These are phyloP conservation scores for Ceratobasidium sp. DNA, from an alignment of 1,284 basidiomycete species.

Conservation along the genomic window DNA sequence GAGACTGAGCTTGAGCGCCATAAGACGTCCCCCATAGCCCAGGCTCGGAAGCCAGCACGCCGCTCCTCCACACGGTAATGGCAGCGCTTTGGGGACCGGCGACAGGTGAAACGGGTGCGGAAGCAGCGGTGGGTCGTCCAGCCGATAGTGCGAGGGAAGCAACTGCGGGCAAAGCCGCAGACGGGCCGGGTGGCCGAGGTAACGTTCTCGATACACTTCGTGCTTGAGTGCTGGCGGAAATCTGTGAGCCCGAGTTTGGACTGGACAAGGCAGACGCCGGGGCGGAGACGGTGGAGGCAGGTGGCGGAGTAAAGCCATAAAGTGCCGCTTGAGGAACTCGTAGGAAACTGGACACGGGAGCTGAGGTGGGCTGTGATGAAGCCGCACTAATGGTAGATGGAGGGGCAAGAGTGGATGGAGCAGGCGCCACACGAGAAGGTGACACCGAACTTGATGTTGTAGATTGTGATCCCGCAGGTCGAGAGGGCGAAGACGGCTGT, in stretches of 20 bases:
- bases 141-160: slow-evolving; percentile 3
- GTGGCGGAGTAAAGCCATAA: slow-evolving; percentile 4
- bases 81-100: background rate
- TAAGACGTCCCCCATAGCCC: slow-evolving; percentile 1
- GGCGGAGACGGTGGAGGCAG: slow-evolving; percentile 5
- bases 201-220: slow-evolving; percentile 7
- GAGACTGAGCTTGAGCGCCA: background rate
- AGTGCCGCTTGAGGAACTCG: slow-evolving; percentile 20
- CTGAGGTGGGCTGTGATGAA: background rate
- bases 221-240: background rate
- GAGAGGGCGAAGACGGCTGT: background rate
- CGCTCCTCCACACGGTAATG: slow-evolving; percentile 28
- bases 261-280: slow-evolving; percentile 3
- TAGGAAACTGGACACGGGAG: slow-evolving; percentile 1
- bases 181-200: background rate
- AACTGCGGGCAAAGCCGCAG: background rate
- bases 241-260: background rate
- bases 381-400: background rate
- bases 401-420: background rate
- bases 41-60: slow-evolving; percentile 12
- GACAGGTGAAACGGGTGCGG: slow-evolving; percentile 3
- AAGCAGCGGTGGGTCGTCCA: background rate
- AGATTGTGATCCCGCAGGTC: background rate
- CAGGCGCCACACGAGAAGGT: background rate
- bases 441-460: background rate